A percentile compares a stretch with the other conserved stretches of the same genome.
Evolutionary conservation across 768 basidiomycete species (phyloP).

Genomic region (Boletus sp.): DNA sequence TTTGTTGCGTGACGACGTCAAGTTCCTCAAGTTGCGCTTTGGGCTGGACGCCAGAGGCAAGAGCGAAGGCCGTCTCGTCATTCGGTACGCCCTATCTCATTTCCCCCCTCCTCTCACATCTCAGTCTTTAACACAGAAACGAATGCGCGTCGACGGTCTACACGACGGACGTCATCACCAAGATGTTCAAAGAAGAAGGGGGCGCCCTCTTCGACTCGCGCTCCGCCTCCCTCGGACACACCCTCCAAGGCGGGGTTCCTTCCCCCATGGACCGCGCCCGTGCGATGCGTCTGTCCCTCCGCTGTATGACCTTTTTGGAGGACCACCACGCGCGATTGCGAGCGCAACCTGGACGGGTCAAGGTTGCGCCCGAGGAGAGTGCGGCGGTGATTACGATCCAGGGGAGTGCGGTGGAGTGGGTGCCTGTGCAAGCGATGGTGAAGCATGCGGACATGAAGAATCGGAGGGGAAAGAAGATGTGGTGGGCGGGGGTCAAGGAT

Average conservation of each 20-base stretch:
- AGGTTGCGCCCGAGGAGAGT: slow-evolving; percentile 56
- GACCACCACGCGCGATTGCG: slow-evolving; percentile 60
- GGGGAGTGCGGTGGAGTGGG: slow-evolving; percentile 74
- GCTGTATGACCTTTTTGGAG: slow-evolving; percentile 95
- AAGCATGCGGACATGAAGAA: slow-evolving; percentile 88
- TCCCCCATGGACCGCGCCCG: slow-evolving; percentile 93
- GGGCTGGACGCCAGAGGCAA: slow-evolving; percentile 82
- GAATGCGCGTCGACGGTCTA: slow-evolving; percentile 87
- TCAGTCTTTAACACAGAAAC: slow-evolving; percentile 47
- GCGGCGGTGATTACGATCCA: slow-evolving; percentile 94
- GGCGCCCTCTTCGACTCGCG: slow-evolving; percentile 88
- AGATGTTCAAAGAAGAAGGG: slow-evolving; percentile 96
- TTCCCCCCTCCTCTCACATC: background rate
- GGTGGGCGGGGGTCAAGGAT: slow-evolving; percentile 73
- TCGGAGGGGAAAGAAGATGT: slow-evolving; percentile 69
- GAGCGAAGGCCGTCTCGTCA: slow-evolving; percentile 89
- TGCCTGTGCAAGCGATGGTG: slow-evolving; percentile 80
- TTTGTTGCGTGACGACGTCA: slow-evolving; percentile 76
- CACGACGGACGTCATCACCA: slow-evolving; percentile 86
- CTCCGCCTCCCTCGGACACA: slow-evolving; percentile 94
- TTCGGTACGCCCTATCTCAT: slow-evolving; percentile 54
- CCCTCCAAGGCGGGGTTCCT: slow-evolving; percentile 92
- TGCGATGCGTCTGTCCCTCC: slow-evolving; percentile 83
- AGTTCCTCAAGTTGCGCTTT: slow-evolving; percentile 84
- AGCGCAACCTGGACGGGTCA: slow-evolving; percentile 47